Base-by-base conservation (phyloP, 1,284 basidiomycete genomes). In the Sanghuangporus baumii region DNA sequence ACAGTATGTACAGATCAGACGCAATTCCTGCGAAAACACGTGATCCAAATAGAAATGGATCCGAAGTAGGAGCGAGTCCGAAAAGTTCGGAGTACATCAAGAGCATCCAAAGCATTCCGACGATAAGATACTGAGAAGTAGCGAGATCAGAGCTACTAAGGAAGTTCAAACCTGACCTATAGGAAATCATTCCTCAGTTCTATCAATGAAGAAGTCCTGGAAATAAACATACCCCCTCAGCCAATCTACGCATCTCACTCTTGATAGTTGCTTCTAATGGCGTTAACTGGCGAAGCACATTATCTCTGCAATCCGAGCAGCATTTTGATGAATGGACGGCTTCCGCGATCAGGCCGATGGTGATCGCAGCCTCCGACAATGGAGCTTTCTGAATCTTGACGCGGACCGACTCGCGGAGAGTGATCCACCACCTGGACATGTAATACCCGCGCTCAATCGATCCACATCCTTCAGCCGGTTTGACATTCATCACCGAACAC, bases 391-490 rank as follows among this genome's bases (percentile, higher is more conserved):
- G 51, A 7, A 61, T 48, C 52, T 61, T 52, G 12, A 38, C 23
- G 12, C 60, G 18, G 8, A 43, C 43, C 26, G 46, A 48, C 54
- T 61, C 60, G n/a, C 55, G 41, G 40, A 61, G 18, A 14, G 26
- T 38, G 16, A 8, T 8, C 60, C 60, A 61, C 60, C 60, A 61
- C 3, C 20, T 18, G 9, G 47, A 41, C 18, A 62, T 16, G 9
- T 51, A 18, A 31, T 52, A 55, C 4, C 61, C 61, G 12, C 3
- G 6, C 23, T 57, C 48, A 8, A 41, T 57, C 2, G 37, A 14
- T 23, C 61, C 61, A 14, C 61, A 62, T 23, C 61, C 48, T 23
- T 58, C 55, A 16, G 20, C 16, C 2, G 55, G 55, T 52, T 54
- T 54, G 6, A 40, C 5, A n/a, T 57, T 16, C 48, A 12, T 50